Percentiles rank a stretch among this genome's conserved stretches.
phyloP scores from a whole-genome alignment of 1,284 basidiomycete genomes.

The Leucoagaricus sp. region DNA sequence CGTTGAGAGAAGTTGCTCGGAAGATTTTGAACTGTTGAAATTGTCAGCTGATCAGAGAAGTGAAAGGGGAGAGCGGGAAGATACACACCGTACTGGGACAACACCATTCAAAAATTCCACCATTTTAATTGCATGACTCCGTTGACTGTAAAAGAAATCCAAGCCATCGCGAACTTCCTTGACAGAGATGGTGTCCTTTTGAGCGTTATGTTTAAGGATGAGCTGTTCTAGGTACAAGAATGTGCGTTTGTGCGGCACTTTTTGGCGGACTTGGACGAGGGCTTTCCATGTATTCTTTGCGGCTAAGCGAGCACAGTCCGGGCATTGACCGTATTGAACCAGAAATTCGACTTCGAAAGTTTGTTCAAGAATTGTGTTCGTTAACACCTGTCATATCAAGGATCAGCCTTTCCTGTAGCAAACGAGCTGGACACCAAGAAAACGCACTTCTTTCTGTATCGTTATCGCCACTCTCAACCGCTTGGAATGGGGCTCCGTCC shows the following conservation, averaged over 20 bases:
- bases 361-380: conserved; percentile 95
- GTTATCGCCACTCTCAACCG: conserved; percentile 92
- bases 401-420: neutral
- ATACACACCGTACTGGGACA: conserved; percentile 79
- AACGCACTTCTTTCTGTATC: conserved; percentile 92
- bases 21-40: conserved; percentile 75
- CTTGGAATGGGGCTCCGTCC: conserved; percentile 99
- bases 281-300: conserved; percentile 99
- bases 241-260: conserved; percentile 96
- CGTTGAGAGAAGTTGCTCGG: conserved; percentile 90
- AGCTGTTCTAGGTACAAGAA: conserved; percentile 98
- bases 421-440: neutral
- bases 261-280: conserved; percentile 95
- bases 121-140: conserved; percentile 96
- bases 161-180: conserved; percentile 94
- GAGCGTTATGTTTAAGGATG: conserved; percentile 95
- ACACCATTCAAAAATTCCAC: conserved; percentile 91
- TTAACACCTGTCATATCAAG: conserved; percentile 69
- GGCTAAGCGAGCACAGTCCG: conserved; percentile 90
- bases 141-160: conserved; percentile 94
- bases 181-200: conserved; percentile 94
- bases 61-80: neutral
- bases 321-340: conserved; percentile 95
- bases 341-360: conserved; percentile 97
- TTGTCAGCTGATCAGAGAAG: neutral